Evolutionary conservation across 768 basidiomycete species (phyloP).

Genomic region (Hygrophorus russula): DNA sequence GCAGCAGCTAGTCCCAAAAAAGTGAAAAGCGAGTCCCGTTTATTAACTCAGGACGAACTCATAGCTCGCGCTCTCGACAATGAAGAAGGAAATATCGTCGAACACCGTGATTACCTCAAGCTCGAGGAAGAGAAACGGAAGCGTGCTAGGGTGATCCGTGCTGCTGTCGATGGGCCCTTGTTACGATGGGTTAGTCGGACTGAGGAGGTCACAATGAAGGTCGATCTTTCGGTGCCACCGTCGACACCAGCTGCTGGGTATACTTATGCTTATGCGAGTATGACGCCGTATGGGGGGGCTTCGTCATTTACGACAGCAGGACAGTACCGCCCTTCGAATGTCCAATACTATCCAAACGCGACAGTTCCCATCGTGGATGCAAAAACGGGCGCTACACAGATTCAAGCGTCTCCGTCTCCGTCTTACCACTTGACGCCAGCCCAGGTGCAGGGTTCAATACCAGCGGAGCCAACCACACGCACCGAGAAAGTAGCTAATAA

Average conservation of each 20-base stretch:
- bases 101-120: slow-evolving; percentile 70
- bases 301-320: not conserved
- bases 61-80: slow-evolving; percentile 76
- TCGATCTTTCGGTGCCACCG: slow-evolving; percentile 13
- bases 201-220: slow-evolving; percentile 43
- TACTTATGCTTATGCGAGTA: not conserved
- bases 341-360: too few species aligned
- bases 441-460: not conserved
- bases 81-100: slow-evolving; percentile 74
- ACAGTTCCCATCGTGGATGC: too few species aligned
- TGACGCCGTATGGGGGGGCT: not conserved
- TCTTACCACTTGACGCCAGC: not conserved
- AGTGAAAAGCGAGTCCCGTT: slow-evolving; percentile 35
- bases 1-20: slow-evolving; percentile 52
- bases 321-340: not conserved
- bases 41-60: slow-evolving; percentile 72
- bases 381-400: not conserved
- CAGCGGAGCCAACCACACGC: slow-evolving; percentile 15
- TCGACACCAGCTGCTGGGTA: not conserved
- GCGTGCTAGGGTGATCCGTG: slow-evolving; percentile 50
- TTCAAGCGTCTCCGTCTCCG: not conserved
- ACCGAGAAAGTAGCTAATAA: slow-evolving; percentile 50
- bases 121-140: slow-evolving; percentile 77
- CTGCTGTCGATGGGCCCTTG: slow-evolving; percentile 52
- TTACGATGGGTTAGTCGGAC: slow-evolving; percentile 59